Conservation (phyloP, 495 filamentous ascomycete genomes). For the Trichoderma virens region DNA sequence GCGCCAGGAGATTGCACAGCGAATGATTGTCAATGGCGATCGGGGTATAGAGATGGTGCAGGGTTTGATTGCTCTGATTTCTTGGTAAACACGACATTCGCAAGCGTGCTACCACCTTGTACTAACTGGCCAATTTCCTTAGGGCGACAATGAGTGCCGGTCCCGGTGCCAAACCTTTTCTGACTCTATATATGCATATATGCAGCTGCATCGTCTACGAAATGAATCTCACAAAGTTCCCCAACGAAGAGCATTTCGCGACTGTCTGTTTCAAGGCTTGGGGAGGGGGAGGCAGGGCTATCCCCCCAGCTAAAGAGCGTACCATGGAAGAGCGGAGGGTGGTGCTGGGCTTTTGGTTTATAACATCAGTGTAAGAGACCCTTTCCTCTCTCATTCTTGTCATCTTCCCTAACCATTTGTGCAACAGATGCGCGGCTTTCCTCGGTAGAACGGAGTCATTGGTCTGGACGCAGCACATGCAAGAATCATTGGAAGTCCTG, state of each 20-base stretch:
- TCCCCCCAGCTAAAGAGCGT: constrained; percentile 15
- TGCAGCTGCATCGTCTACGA: constrained; percentile 42
- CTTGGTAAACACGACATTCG: constrained; percentile 21
- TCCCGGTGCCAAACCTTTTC: constrained; percentile 19
- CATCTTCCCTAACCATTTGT: neutral
- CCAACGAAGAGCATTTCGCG: constrained; percentile 22
- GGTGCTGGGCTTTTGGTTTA: constrained; percentile 39
- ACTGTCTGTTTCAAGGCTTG: constrained; percentile 13
- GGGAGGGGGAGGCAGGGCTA: neutral
- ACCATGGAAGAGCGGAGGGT: constrained; percentile 46
- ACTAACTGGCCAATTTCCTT: constrained; percentile 16
- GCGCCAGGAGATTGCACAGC: constrained; percentile 32
- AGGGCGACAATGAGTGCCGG: constrained; percentile 9
- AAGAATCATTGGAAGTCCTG: constrained; percentile 39
- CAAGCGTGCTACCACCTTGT: too few species aligned
- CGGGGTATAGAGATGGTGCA: constrained; percentile 45
- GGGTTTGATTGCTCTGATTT: constrained; percentile 38
- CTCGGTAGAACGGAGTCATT: constrained; percentile 42
- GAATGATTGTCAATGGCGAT: constrained; percentile 34
- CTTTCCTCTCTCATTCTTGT: neutral
- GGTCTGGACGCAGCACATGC: constrained; percentile 43
- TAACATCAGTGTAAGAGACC: constrained; percentile 37
- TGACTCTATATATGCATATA: constrained; percentile 36
- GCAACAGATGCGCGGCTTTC: constrained; percentile 28
- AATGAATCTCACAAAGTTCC: constrained; percentile 41